A percentile compares a stretch with the other conserved stretches of the same genome.
Evolutionary conservation across 139 green algal genomes (phyloP).

Genomic region (Tetraselmis striata): DNA sequence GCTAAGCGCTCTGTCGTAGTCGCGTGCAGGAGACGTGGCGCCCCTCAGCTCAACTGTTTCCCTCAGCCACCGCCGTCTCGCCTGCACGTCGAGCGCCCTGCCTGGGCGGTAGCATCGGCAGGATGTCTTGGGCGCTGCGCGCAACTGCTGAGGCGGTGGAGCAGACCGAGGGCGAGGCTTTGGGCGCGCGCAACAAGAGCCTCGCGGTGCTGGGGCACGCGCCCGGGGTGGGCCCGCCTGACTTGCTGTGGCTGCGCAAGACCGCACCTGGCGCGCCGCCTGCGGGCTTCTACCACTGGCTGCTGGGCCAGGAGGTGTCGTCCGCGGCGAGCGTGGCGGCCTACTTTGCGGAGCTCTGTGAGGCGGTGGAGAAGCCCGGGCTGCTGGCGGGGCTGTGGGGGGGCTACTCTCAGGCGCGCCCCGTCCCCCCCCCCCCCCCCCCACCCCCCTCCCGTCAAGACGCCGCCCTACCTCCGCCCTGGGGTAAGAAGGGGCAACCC

Average conservation of each 20-base stretch:
- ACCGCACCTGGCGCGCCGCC: slow-evolving; percentile 19
- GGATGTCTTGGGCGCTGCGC: slow-evolving; percentile 10
- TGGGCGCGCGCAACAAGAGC: slow-evolving; percentile 34
- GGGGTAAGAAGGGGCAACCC: slow-evolving; percentile 1
- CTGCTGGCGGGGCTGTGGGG: slow-evolving; percentile 27
- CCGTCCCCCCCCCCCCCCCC: background rate
- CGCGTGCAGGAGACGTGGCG: too few species aligned
- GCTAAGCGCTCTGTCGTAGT: too few species aligned
- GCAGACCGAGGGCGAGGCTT: slow-evolving; percentile 36
- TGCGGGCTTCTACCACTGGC: slow-evolving; percentile 24
- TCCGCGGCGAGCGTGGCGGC: slow-evolving; percentile 41
- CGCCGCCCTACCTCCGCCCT: background rate
- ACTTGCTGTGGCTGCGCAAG: slow-evolving; percentile 59
- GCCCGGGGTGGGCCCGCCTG: slow-evolving; percentile 43
- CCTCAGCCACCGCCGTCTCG: too few species aligned
- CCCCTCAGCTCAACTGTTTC: too few species aligned
- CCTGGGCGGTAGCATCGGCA: too few species aligned
- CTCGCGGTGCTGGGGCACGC: slow-evolving; percentile 14
- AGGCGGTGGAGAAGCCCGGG: slow-evolving; percentile 23
- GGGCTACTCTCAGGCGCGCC: background rate
- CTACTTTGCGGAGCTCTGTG: slow-evolving; percentile 50
- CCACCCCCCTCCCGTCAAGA: too few species aligned
- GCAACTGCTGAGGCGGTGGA: slow-evolving; percentile 37
- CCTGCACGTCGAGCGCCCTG: too few species aligned
- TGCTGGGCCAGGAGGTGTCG: slow-evolving; percentile 41